Base-by-base conservation (phyloP, 31 red algal genomes). In the Asparagopsis taxiformis region DNA sequence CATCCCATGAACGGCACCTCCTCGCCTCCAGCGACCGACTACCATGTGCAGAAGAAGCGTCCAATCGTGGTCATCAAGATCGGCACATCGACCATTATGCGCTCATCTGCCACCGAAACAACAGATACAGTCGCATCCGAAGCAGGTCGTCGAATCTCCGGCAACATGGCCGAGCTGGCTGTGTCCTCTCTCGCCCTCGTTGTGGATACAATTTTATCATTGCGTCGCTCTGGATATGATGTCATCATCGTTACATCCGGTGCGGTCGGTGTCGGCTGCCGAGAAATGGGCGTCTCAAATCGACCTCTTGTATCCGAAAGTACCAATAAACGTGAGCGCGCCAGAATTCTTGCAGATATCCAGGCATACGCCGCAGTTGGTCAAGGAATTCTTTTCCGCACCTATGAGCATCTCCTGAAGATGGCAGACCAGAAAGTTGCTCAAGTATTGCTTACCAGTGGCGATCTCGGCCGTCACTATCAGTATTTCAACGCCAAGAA, bases 181-280 rank as follows among this genome's bases (percentile, higher is more conserved):
- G 55, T 98, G 13, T 93, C 90, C 13, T 91, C 95, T 2, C 67
- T 98, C 23, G 85, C 77, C 28, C 68, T 91, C 36, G 72, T 98
- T 0, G 87, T 94, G 11, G 91, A 94, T 55, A 88, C 94, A 1
- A 49, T 98, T 5, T 46, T 93, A 10, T 68, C 82, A 15, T 53
- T 99, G 33, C 74, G 85, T 17, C 78, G 84, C 15, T 59, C 46
- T 23, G 77, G 77, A 22, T 79, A 71, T 53, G 59, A 87, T 31
- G 91, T 99, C 7, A 75, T 99, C 31, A 57, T 99, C 13, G 96
- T 99, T 34, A 88, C 96, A 23, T 99, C 96, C 20, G 96, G 96
- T 25, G 87, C 91, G 1, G 91, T 99, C 15, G 96, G 91, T 54
- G 72, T 92, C 4, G 96, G 96, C 23, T 98, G 91, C 44, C 72